These are phyloP conservation scores for Mikania micrantha DNA, from an alignment of 129 eudicot species.

Conservation along the genomic window DNA sequence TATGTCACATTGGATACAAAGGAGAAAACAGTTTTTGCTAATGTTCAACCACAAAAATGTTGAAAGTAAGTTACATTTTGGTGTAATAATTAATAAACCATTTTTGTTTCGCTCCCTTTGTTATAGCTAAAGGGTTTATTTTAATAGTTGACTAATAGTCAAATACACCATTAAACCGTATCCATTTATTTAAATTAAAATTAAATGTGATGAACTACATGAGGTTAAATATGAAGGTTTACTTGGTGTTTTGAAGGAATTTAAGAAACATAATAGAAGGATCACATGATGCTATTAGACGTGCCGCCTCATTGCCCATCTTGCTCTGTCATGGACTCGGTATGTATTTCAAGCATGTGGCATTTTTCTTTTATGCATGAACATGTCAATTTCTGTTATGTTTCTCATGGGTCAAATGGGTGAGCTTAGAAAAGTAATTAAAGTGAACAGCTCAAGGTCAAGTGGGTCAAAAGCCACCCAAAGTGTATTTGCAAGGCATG, in stretches of 20 bases:
- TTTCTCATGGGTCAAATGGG: not conserved
- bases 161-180: not conserved
- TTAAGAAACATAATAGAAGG: conserved; percentile 66
- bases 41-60: not conserved
- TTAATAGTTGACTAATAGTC: not conserved
- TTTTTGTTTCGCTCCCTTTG: not conserved
- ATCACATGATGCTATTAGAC: conserved; percentile 74
- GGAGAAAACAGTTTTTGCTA: not conserved
- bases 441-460: not conserved
- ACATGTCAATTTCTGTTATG: not conserved
- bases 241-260: conserved; percentile 36
- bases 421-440: not conserved
- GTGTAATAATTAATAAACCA: not conserved
- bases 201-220: not conserved
- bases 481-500: too few relatives aligned
- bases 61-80: not conserved
- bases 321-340: conserved; percentile 81
- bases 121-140: not conserved
- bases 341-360: conserved; percentile 26
- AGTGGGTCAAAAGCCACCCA: not conserved
- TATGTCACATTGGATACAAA: not conserved
- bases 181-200: not conserved
- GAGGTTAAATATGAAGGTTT: not conserved
- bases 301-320: conserved; percentile 89
- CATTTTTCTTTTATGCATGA: not conserved